Conservation (phyloP, 2,329 filamentous ascomycete genomes). For the Aspergillus chevalieri region DNA sequence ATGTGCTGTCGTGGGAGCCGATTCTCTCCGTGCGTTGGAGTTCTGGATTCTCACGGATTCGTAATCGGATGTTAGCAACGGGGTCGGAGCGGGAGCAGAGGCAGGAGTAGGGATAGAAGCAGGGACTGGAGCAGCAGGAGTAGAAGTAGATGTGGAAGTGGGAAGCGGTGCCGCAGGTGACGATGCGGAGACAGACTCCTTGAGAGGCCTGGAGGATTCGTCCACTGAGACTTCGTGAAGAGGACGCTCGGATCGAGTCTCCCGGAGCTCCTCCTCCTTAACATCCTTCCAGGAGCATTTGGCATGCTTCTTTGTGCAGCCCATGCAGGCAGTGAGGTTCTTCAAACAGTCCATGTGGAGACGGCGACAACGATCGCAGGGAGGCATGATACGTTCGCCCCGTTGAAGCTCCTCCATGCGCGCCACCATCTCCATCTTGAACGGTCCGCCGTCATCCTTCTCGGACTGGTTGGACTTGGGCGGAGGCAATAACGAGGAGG, state of each 20-base stretch:
- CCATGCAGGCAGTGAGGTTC: constrained; percentile 77
- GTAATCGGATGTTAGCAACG: background rate
- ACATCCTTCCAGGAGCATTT: constrained; percentile 81
- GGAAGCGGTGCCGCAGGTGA: background rate
- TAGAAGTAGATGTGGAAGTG: background rate
- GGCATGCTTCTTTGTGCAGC: constrained; percentile 84
- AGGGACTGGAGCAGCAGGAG: constrained; percentile 3
- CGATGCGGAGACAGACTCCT: background rate
- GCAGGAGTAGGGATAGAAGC: constrained; percentile 2
- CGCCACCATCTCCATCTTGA: constrained; percentile 61
- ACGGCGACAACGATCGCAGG: constrained; percentile 76
- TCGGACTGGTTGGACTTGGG: constrained; percentile 42
- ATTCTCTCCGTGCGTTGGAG: constrained; percentile 13
- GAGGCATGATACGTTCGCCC: constrained; percentile 70
- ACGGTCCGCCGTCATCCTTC: constrained; percentile 54
- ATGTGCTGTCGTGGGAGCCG: constrained; percentile 16
- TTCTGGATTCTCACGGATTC: constrained; percentile 1
- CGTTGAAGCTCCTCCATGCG: constrained; percentile 69
- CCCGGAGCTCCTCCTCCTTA: constrained; percentile 60
- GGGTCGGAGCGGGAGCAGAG: background rate
- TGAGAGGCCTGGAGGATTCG: constrained; percentile 4
- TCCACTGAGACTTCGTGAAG: constrained; percentile 11
- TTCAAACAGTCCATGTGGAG: constrained; percentile 77
- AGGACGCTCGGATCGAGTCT: constrained; percentile 14
- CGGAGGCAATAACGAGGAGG: constrained; percentile 47